Evolutionary conservation across 1,284 basidiomycete species (phyloP).

Genomic region (Athelia psychrophila): DNA sequence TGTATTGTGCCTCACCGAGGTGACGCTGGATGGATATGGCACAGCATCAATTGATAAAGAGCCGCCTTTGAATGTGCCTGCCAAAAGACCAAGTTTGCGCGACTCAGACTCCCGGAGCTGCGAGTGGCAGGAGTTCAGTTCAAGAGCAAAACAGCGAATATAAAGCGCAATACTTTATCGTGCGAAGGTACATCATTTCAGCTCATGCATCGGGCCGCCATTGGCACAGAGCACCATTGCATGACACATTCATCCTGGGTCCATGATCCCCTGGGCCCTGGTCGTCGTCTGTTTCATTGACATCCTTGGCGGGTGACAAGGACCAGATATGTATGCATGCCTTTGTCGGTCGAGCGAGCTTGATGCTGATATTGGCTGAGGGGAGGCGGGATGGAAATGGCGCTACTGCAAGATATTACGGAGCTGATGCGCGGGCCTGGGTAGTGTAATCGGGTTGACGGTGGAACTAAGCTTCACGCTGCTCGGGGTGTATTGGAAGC

Average conservation of each 20-base stretch:
- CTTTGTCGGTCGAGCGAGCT: conserved; percentile 44
- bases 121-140: conserved; percentile 3
- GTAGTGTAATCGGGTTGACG: no score
- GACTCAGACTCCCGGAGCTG: conserved; percentile 16
- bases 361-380: conserved; percentile 57
- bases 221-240: conserved; percentile 73
- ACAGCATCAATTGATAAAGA: conserved; percentile 73
- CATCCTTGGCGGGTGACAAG: conserved; percentile 17
- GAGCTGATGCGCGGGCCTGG: conserved; percentile 49
- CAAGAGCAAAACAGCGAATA: not conserved
- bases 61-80: conserved; percentile 83
- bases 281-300: conserved; percentile 9
- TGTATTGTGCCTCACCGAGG: conserved; percentile 19
- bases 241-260: conserved; percentile 50
- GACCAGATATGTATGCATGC: conserved; percentile 76
- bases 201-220: conserved; percentile 67
- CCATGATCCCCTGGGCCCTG: conserved; percentile 17
- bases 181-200: conserved; percentile 88
- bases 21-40: conserved; percentile 67
- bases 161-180: conserved; percentile 34
- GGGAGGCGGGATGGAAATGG: conserved; percentile 64
- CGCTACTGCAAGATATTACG: conserved; percentile 82
- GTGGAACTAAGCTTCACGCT: conserved; percentile 48
- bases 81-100: conserved; percentile 80
- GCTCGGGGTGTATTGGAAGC: conserved; percentile 75